Evolutionary conservation across 768 basidiomycete species (phyloP).

Genomic region (Podaxis mareebaensis): DNA sequence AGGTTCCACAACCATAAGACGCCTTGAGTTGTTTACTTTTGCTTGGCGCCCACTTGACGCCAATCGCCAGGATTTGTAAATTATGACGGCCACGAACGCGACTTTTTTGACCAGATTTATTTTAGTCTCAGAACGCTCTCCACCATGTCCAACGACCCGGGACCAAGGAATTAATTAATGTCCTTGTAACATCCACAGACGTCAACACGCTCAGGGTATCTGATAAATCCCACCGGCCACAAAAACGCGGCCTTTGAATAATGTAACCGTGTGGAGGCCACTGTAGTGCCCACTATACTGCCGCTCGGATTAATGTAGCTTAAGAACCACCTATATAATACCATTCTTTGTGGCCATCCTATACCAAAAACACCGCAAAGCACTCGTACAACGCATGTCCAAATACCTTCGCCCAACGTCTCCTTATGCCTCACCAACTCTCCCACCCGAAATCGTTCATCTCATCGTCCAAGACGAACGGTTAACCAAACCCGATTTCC

Average conservation of each 20-base stretch:
- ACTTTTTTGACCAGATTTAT: not conserved
- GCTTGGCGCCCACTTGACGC: conserved; percentile 1
- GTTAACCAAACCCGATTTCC: not conserved
- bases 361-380: not conserved
- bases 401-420: not conserved
- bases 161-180: not conserved
- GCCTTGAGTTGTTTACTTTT: conserved; percentile 1
- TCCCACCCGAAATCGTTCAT: conserved; percentile 2
- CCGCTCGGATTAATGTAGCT: not conserved
- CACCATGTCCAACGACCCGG: not conserved
- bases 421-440: not conserved
- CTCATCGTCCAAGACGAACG: conserved; percentile 1
- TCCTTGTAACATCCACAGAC: not conserved
- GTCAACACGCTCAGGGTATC: not conserved
- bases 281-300: not conserved
- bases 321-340: not conserved
- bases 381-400: not conserved
- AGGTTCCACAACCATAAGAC: not conserved
- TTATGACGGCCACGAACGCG: not conserved
- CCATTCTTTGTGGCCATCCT: not conserved
- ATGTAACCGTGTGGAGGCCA: not conserved
- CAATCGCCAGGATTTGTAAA: not conserved
- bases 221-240: not conserved
- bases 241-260: not conserved
- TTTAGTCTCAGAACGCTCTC: not conserved